Percentiles rank a stretch among this genome's conserved stretches.
Conservation (phyloP, 805 yeast genomes). For the Maudiozyma barnettii region DNA sequence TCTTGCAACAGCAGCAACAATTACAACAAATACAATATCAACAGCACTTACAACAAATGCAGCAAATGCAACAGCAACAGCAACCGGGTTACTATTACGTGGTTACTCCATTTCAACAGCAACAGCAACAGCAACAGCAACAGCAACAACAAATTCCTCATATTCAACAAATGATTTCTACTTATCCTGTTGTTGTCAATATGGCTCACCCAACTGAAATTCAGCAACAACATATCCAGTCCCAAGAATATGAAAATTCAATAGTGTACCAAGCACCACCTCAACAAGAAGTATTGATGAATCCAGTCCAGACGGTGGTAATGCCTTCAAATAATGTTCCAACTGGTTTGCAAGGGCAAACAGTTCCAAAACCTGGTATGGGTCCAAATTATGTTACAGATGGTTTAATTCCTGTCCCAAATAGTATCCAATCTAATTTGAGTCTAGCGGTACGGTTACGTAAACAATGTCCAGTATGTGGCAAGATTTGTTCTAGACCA, state of each 20-base stretch:
- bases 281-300: not conserved
- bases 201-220: not conserved
- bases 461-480: constrained; percentile 47
- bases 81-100: not conserved
- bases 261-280: not conserved
- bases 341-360: not conserved
- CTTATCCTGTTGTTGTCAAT: not conserved
- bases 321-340: not conserved
- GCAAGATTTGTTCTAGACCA: constrained; percentile 72
- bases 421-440: constrained; percentile 7
- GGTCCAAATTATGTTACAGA: not conserved
- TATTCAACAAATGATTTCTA: not conserved
- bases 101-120: not conserved
- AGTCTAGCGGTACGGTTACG: constrained; percentile 9
- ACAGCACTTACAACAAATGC: not conserved
- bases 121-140: not conserved
- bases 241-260: not conserved
- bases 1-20: not conserved
- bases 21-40: not conserved
- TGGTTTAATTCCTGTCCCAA: constrained; percentile 1
- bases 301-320: not conserved
- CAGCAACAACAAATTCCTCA: not conserved
- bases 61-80: not conserved
- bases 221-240: not conserved
- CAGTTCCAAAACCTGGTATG: not conserved